Percentiles rank a stretch among this genome's conserved stretches.
These are phyloP conservation scores for Arxiozyma heterogenica DNA, from an alignment of 1,139 yeast species.

Conservation along the genomic window DNA sequence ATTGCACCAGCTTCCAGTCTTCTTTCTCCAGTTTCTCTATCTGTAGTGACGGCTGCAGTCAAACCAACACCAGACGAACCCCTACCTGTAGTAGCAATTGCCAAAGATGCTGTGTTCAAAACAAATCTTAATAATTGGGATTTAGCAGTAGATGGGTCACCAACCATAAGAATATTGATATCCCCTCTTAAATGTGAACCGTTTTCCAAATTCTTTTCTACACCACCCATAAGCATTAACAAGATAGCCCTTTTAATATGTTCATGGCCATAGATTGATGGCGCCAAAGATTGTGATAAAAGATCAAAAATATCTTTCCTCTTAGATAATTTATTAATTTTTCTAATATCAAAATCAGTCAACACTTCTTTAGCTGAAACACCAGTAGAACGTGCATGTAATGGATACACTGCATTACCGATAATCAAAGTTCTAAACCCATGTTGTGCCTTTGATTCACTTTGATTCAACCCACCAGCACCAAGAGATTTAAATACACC, in stretches of 20 bases:
- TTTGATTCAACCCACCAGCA: slow-evolving; percentile 43
- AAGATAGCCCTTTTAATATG: slow-evolving; percentile 85
- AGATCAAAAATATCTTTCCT: slow-evolving; percentile 65
- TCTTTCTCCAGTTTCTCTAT: slow-evolving; percentile 94
- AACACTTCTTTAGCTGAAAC: slow-evolving; percentile 68
- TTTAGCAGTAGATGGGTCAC: slow-evolving; percentile 98
- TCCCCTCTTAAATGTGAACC: slow-evolving; percentile 98
- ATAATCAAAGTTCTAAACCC: slow-evolving; percentile 73
- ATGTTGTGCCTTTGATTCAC: slow-evolving; percentile 43
- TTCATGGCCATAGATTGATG: slow-evolving; percentile 91
- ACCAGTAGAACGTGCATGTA: slow-evolving; percentile 83
- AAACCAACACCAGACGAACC: slow-evolving; percentile 99
- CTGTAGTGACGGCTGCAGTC: slow-evolving; percentile 97
- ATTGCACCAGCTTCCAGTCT: slow-evolving; percentile 98
- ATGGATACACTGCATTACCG: slow-evolving; percentile 81
- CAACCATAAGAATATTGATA: slow-evolving; percentile 90
- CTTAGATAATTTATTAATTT: slow-evolving; percentile 70
- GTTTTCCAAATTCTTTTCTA: slow-evolving; percentile 85
- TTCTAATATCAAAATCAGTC: slow-evolving; percentile 76
- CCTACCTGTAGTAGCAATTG: slow-evolving; percentile 97
- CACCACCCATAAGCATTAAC: slow-evolving; percentile 87
- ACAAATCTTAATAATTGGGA: slow-evolving; percentile 93
- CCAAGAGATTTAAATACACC: slow-evolving; percentile 94
- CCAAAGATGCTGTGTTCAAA: slow-evolving; percentile 85
- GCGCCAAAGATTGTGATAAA: slow-evolving; percentile 82